phyloP scores from a whole-genome alignment of 2,329 filamentous ascomycete genomes.

The Didymella keratinophila region DNA sequence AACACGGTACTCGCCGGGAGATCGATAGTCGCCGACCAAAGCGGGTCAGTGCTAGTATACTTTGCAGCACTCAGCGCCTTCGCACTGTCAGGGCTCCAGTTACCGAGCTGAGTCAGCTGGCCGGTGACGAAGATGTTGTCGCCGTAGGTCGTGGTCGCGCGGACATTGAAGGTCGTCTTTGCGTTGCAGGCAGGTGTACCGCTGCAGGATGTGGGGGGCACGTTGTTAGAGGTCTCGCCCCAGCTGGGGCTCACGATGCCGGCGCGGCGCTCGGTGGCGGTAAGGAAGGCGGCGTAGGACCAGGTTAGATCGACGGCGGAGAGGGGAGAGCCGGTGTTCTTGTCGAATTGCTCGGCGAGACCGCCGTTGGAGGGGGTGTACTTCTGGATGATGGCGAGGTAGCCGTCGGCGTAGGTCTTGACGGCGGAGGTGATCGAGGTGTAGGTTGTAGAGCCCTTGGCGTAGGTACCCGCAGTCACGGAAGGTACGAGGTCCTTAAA shows the following conservation, averaged over 20 bases:
- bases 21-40: constrained; percentile 55
- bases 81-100: constrained; percentile 52
- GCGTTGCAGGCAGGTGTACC: constrained; percentile 34
- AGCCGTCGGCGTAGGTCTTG: constrained; percentile 68
- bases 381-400: constrained; percentile 57
- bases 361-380: constrained; percentile 68
- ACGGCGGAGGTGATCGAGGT: constrained; percentile 66
- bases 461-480: constrained; percentile 69
- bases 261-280: constrained; percentile 43
- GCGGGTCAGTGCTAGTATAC: constrained; percentile 55
- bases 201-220: constrained; percentile 53
- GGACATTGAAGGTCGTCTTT: constrained; percentile 57
- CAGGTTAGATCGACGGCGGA: constrained; percentile 75
- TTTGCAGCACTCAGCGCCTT: constrained; percentile 51
- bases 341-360: constrained; percentile 72
- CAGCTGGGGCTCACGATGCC: constrained; percentile 24
- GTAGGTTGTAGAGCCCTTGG: constrained; percentile 63
- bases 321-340: constrained; percentile 58
- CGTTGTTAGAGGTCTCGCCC: constrained; percentile 48
- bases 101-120: constrained; percentile 53
- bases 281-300: constrained; percentile 76
- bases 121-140: constrained; percentile 59
- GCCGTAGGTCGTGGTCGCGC: constrained; percentile 57
- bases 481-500: constrained; percentile 70
- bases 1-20: constrained; percentile 52